Evolutionary conservation across 179 eudicot species (phyloP).

Genomic region (Nepenthes alata): DNA sequence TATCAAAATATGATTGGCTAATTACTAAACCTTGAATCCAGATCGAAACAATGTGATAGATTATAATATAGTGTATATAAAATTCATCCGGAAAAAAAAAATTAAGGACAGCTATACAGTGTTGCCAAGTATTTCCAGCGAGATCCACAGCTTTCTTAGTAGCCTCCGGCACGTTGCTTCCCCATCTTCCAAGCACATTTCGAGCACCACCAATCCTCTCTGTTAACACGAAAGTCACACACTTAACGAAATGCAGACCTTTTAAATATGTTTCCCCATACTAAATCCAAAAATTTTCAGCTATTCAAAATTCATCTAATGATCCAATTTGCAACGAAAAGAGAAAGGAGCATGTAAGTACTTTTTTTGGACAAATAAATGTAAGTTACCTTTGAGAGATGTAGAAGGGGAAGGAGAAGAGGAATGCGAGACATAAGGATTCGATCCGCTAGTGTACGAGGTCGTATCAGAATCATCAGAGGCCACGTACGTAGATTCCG

Average conservation of each 20-base stretch:
- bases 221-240: slow-evolving; percentile 7
- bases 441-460: slow-evolving; percentile 9
- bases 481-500: slow-evolving; percentile 25
- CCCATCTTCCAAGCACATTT: slow-evolving; percentile 64
- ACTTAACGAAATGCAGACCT: not conserved
- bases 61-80: no score
- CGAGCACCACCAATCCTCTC: slow-evolving; percentile 46
- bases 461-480: slow-evolving; percentile 15
- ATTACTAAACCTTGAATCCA: no score
- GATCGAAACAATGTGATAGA: no score
- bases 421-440: slow-evolving; percentile 37
- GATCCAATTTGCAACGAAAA: not conserved
- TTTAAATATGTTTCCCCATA: not conserved
- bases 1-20: no score
- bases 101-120: slow-evolving; percentile 24
- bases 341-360: no score
- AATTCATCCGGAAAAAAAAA: no score
- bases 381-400: slow-evolving; percentile 26
- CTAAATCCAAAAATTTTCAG: not conserved
- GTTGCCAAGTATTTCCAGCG: slow-evolving; percentile 84
- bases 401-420: slow-evolving; percentile 20
- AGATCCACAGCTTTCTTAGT: slow-evolving; percentile 71
- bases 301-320: not conserved
- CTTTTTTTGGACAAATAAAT: no score
- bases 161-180: slow-evolving; percentile 59